Evolutionary conservation across 1,139 yeast species (phyloP), one percentile per base, ranked within the genome.

Genomic region (Wickerhamomyces sp.): DNA sequence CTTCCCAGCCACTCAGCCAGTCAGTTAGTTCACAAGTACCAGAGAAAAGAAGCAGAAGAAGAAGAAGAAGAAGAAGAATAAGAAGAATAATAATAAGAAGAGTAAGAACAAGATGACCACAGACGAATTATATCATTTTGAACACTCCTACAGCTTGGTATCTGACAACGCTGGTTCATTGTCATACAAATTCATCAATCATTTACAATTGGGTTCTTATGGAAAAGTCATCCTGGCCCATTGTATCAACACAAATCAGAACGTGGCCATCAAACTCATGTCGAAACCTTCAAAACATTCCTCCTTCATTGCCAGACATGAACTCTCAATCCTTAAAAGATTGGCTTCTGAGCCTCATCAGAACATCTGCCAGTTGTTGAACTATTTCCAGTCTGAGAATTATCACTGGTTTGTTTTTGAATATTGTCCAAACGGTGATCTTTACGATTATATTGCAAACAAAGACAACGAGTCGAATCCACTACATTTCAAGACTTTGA

Each of bases 351-450:
- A 47, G 46, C 40, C 40, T 7, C 63, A 62, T 48, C 61, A 60
- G 27, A 61, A 64, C 48, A 77, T 91, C 42, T 81, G 91, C 42
- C 66, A 77, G 18, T 69, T 91, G 53, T 70, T 81, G 43, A 95
- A 89, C 60, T 77, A 77, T 62, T 87, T 88, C 62, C 90, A 84
- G 58, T 78, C 87, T 18, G 50, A 56, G 0, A 45, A 52, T 8
- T 57, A 60, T 44, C 65, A 59, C 49, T 84, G 80, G 56, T 72
- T 91, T 59, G 79, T 90, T 27, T 71, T 90, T 58, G 97, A 91
- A 61, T 88, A 86, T 63, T 89, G 95, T 58, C 72, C 90, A 13
- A 72, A 86, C 52, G 98, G 98, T 42, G 98, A 91, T 60, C 69
- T 91, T 44, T 91, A 90, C 63, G 98, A 91, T 61, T 93, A 93